Evolutionary conservation across 208 protist genomes (phyloP), one percentile per base, ranked within the genome.

Genomic region (Porcisia hertigi): DNA sequence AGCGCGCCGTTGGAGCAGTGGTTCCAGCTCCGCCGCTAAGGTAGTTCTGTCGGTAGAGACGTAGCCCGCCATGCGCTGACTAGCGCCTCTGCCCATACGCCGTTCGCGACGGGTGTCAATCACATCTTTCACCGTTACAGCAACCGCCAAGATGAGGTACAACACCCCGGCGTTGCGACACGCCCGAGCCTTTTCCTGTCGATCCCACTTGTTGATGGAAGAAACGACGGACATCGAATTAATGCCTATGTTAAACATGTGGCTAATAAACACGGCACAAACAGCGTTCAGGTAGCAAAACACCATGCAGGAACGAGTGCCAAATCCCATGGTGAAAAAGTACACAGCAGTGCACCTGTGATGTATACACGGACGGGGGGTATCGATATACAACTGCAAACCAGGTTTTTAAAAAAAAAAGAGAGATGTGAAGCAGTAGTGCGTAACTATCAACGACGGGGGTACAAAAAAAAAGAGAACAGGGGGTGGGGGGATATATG

Each of bases 251-350:
- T 88, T 73, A 73, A 96, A 94, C 69, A 90, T 80, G 80, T 92
- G 94, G 49, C 83, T 87, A 71, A 96, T 87, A 30, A 96, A 75
- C n/a, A 94, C 88, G 1, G 83, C 90, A 52, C 85, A 91, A 9
- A 85, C 82, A 30, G 82, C 85, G 73, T 92, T 96, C 8, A 92
- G 73, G 77, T 83, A 92, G 66, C 88, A 92, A 79, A 96, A 96
- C 60, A 90, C 84, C 73, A 94, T 91, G 63, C 88, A 94, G 0
- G 78, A 87, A 20, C 85, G 87, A 8, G 86, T 84, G 23, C 84
- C 84, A 14, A 86, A 53, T 3, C 88, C 85, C 88, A 92, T 92
- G 7, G 3, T 54, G 67, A 54, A n/a, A 20, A n/a, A n/a, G n/a
- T 47, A 75, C 54, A 23, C n/a, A 49, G 62, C 65, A 25, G 30